Percentiles rank a stretch among this genome's conserved stretches.
Evolutionary conservation across 2,329 filamentous ascomycete genomes (phyloP).

Genomic region (Colletotrichum sp.): DNA sequence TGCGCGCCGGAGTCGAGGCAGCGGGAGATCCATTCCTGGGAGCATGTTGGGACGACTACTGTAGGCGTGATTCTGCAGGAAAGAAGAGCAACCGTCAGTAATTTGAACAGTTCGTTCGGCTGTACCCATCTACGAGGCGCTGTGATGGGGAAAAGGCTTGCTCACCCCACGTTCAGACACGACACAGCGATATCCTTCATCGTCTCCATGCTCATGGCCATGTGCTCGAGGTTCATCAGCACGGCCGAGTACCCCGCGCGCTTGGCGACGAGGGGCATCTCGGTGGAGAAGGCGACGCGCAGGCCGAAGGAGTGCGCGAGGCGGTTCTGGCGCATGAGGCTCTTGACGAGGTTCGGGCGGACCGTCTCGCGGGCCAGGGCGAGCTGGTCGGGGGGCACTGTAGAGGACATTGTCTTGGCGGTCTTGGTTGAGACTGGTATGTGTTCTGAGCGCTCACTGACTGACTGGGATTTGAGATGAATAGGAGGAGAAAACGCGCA

Average conservation of each 20-base stretch:
- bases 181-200: conserved; percentile 5
- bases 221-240: conserved; percentile 10
- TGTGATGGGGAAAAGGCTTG: background rate
- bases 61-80: background rate
- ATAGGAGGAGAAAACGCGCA: too few relatives aligned
- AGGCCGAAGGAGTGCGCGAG: conserved; percentile 9
- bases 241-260: conserved; percentile 3
- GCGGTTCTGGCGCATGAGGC: background rate
- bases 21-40: conserved; percentile 25
- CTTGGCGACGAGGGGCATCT: conserved; percentile 10
- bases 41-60: background rate
- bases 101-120: background rate
- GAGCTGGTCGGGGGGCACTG: background rate
- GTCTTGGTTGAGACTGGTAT: background rate
- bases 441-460: too few relatives aligned
- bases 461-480: too few relatives aligned
- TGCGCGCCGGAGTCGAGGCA: conserved; percentile 58
- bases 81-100: background rate
- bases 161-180: background rate
- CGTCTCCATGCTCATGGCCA: conserved; percentile 9
- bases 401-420: background rate
- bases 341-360: conserved; percentile 7
- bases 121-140: background rate
- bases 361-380: background rate
- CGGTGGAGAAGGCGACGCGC: conserved; percentile 10